Evolutionary conservation across 169 alveolate genomes (phyloP).

Genomic region (Eimeria falciformis): DNA sequence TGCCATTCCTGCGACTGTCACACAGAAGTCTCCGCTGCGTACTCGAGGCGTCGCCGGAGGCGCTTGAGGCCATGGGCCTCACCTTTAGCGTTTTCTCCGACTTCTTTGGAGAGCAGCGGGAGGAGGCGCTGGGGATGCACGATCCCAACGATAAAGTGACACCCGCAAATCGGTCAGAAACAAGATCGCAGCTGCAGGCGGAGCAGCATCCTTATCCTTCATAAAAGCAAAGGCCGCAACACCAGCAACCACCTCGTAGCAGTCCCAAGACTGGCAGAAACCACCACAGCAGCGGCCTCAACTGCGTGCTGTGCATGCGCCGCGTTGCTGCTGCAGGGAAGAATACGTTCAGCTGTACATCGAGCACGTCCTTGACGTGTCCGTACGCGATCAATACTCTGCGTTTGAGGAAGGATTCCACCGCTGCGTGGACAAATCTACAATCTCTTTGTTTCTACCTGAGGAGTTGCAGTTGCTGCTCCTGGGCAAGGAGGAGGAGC

Average conservation of each 20-base stretch:
- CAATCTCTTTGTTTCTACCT: constrained; percentile 81
- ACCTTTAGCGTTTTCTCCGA: constrained; percentile 73
- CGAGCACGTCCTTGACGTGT: constrained; percentile 87
- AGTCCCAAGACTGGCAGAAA: no score
- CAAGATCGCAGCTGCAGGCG: not conserved
- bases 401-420: constrained; percentile 90
- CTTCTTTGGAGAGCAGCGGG: constrained; percentile 42
- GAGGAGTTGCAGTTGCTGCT: constrained; percentile 91
- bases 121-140: constrained; percentile 76
- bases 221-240: not conserved
- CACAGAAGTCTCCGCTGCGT: constrained; percentile 66
- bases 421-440: constrained; percentile 83
- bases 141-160: constrained; percentile 82
- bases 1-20: constrained; percentile 28
- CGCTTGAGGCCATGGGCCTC: constrained; percentile 74
- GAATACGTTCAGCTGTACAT: constrained; percentile 88
- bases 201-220: not conserved
- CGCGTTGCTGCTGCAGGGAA: constrained; percentile 46
- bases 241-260: no score
- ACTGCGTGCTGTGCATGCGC: not conserved
- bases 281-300: not conserved
- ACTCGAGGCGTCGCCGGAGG: constrained; percentile 64
- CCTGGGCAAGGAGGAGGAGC: constrained; percentile 86
- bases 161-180: constrained; percentile 81
- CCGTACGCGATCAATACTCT: constrained; percentile 84